Evolutionary conservation across 2,329 filamentous ascomycete species (phyloP).

Genomic region (Leptographium flavum): DNA sequence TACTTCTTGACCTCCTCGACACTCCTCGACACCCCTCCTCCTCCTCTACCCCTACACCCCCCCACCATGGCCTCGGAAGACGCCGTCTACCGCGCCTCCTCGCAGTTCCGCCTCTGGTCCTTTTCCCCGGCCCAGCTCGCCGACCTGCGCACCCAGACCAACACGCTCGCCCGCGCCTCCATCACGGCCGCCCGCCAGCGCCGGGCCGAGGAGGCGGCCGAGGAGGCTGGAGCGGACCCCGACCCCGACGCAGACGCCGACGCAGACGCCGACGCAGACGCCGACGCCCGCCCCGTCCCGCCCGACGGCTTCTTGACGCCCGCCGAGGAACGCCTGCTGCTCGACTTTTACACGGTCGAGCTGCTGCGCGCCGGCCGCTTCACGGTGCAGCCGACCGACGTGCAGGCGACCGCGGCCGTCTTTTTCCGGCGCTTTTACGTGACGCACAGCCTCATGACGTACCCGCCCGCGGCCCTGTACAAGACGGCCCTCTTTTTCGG

Average conservation of each 20-base stretch:
- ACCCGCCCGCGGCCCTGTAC: slow-evolving; percentile 78
- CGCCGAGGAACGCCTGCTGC: slow-evolving; percentile 67
- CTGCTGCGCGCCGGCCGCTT: slow-evolving; percentile 42
- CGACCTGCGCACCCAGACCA: slow-evolving; percentile 63
- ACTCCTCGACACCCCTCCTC: not conserved
- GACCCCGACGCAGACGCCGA: slow-evolving; percentile 18
- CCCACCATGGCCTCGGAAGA: slow-evolving; percentile 64
- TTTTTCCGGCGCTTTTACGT: slow-evolving; percentile 93
- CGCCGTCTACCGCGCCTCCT: slow-evolving; percentile 76
- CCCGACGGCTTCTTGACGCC: slow-evolving; percentile 54
- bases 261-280: slow-evolving; percentile 19
- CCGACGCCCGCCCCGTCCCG: slow-evolving; percentile 20
- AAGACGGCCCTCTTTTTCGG: slow-evolving; percentile 87
- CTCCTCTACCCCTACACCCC: not conserved
- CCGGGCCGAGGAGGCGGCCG: not conserved
- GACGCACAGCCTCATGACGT: slow-evolving; percentile 91
- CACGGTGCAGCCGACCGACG: slow-evolving; percentile 34
- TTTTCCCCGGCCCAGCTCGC: slow-evolving; percentile 63
- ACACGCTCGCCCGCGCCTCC: slow-evolving; percentile 52
- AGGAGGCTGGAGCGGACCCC: not conserved
- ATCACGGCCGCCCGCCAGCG: slow-evolving; percentile 30
- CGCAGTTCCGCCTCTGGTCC: slow-evolving; percentile 86
- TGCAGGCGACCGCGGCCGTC: slow-evolving; percentile 64
- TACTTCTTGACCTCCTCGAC: too few relatives aligned
- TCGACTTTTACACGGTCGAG: slow-evolving; percentile 60